phyloP scores from a whole-genome alignment of 805 yeast species.

The Metschnikowia peoriensis region DNA sequence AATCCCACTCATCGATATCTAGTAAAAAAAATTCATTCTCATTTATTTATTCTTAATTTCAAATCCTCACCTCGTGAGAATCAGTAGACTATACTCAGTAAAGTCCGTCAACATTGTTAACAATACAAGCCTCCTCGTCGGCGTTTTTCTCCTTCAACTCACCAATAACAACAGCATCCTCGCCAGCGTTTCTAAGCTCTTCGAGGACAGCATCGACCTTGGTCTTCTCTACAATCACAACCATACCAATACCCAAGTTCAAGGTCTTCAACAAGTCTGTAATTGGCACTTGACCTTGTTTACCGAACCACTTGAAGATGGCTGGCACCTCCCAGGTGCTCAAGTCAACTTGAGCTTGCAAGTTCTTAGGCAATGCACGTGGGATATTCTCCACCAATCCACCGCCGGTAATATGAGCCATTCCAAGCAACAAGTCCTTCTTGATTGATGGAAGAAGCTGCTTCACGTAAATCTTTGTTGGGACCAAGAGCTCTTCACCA shows the following conservation, averaged over 20 bases:
- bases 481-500: constrained; percentile 83
- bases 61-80: background rate
- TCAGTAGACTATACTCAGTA: constrained; percentile 8
- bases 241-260: constrained; percentile 97
- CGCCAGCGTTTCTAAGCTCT: constrained; percentile 63
- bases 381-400: constrained; percentile 96
- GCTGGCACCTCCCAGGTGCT: constrained; percentile 79
- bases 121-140: constrained; percentile 61
- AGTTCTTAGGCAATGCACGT: constrained; percentile 78
- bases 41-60: background rate
- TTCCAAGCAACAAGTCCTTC: constrained; percentile 70
- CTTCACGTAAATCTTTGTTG: constrained; percentile 93
- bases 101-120: constrained; percentile 27
- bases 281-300: constrained; percentile 85
- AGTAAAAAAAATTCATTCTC: background rate
- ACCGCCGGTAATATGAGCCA: constrained; percentile 98
- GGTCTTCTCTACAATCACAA: constrained; percentile 70
- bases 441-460: constrained; percentile 75
- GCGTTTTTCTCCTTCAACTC: constrained; percentile 37
- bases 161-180: constrained; percentile 60
- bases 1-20: too few relatives aligned
- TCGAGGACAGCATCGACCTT: constrained; percentile 58
- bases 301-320: constrained; percentile 92
- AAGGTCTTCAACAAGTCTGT: constrained; percentile 85
- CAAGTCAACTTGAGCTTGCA: constrained; percentile 81